Base-by-base conservation (phyloP, 257 asterid species). In the Linderniella brevidens region DNA sequence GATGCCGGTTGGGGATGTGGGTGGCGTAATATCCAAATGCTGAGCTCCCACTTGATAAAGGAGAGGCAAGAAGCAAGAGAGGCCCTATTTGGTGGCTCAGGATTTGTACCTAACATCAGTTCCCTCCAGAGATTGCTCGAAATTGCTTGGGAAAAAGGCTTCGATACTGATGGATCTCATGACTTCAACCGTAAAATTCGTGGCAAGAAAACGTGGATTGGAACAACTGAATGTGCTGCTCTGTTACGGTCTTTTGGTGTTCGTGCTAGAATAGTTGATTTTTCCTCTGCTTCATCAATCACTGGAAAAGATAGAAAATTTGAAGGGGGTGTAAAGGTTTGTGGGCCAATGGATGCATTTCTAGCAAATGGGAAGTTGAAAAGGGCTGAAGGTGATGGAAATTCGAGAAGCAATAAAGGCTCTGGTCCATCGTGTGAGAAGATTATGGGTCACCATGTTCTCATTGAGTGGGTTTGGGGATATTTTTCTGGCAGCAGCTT, bases 11-110 rank as follows among this genome's bases (percentile, higher is more conserved):
- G 97, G 97, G 97, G 97, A 8, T 83, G 97, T 52, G 97, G 97
- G 37, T 84, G 97, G 98, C 90, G 92, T 42, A 88, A 88, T 65
- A 84, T 88, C 63, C 98, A 88, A 73, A 74, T 88, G 95, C 90
- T 88, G 48, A 72, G 87, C 64, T 88, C 98, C 17, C 77, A 84
- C 64, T 73, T 84, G 75, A 78, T 84, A 57, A 67, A 53, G 37
- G 77, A 69, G 53, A 61, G 79, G 19, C 65, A 55, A 51, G 94
- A 84, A 52, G 82, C 82, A 35, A 74, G 68, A 50, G 67, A 61
- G 17, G 54, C 50, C 53, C 62, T 88, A 49, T 88, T 59, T 55
- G 98, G 92, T 50, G 98, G 98, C 69, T 72, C 73, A 48, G 82
- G 84, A 9, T 78, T 74, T 57, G 80, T 88, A 29, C 95, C 95